Conservation (phyloP, 78 protist genomes). For the Corallochytrium limacisporum region DNA sequence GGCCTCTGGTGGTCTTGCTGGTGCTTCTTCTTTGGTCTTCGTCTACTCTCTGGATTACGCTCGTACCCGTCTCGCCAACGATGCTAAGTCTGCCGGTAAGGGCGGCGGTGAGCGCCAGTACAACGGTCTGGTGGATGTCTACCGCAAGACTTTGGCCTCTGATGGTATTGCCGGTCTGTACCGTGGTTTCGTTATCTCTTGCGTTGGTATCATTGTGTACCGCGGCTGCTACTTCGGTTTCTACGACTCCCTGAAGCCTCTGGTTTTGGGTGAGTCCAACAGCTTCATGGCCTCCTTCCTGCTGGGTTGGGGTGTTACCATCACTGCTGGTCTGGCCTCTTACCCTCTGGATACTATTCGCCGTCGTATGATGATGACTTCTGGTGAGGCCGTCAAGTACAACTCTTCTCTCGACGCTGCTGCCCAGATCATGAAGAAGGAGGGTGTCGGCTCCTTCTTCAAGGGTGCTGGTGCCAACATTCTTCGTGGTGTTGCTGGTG, state of each 20-base stretch:
- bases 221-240: conserved; percentile 90
- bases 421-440: conserved; percentile 51
- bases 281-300: conserved; percentile 29
- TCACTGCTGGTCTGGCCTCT: conserved; percentile 67
- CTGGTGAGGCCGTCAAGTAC: conserved; percentile 65
- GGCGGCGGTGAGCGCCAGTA: conserved; percentile 72
- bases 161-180: conserved; percentile 82
- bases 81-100: conserved; percentile 42
- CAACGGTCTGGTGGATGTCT: conserved; percentile 83
- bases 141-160: conserved; percentile 28
- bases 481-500: conserved; percentile 81
- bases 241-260: conserved; percentile 63
- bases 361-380: conserved; percentile 82
- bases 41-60: conserved; percentile 95
- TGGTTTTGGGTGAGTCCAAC: not conserved
- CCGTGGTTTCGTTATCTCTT: conserved; percentile 86
- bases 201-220: conserved; percentile 83
- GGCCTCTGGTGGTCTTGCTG: conserved; percentile 95
- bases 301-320: conserved; percentile 36
- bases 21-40: conserved; percentile 81
- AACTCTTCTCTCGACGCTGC: conserved; percentile 63
- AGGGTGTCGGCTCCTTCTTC: conserved; percentile 83
- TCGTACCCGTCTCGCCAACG: conserved; percentile 91
- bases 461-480: conserved; percentile 93
- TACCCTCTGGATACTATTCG: conserved; percentile 96